Evolutionary conservation across 1,284 basidiomycete species (phyloP), one percentile per base, ranked within the genome.

Genomic region (Apiotrichum montevideense): DNA sequence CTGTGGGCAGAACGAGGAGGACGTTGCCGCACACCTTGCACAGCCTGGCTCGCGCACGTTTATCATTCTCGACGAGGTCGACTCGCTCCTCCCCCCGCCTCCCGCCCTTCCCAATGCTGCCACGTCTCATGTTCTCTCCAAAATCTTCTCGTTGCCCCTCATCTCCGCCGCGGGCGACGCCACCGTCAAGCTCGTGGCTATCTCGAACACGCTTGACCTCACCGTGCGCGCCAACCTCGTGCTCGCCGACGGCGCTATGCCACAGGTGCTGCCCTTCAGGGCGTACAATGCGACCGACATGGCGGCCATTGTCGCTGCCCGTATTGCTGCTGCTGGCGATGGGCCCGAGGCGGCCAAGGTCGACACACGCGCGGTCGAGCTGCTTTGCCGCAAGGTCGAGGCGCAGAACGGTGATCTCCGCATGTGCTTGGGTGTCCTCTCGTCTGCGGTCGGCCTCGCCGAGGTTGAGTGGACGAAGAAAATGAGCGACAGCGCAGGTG

Each of bases 361-460:
- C 6, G 77, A 78, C 54, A 54, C 61, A 34, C 73, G 72, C 35
- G 75, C 76, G 4, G 61, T 73, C 40, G 74, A 74, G 56, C 67
- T 78, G 6, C 65, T 76, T 10, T 66, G 68, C 34, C 65, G 72
- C 32, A 77, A 77, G 55, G 75, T 77, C 39, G 73, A 77, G 58
- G 75, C 75, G 10, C 72, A 75, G 62, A 77, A 76, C 56, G 77
- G 77, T n/a, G 77, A 78, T 63, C 56, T 78, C 33, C 56, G 77
- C 51, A 75, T 74, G 71, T 77, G 74, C 56, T 65, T 78, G 6
- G 69, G 71, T n/a, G 70, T 73, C 32, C 66, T 76, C n/a, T 58
- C 66, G 11, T 67, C 70, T 5, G 73, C 74, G 3, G 66, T 76
- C 48, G 59, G 64, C 35, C 63, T 75, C 8, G 71, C 74, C 14